phyloP scores from a whole-genome alignment of 176 grass and related monocot genomes.

The Musa schizocarpa region DNA sequence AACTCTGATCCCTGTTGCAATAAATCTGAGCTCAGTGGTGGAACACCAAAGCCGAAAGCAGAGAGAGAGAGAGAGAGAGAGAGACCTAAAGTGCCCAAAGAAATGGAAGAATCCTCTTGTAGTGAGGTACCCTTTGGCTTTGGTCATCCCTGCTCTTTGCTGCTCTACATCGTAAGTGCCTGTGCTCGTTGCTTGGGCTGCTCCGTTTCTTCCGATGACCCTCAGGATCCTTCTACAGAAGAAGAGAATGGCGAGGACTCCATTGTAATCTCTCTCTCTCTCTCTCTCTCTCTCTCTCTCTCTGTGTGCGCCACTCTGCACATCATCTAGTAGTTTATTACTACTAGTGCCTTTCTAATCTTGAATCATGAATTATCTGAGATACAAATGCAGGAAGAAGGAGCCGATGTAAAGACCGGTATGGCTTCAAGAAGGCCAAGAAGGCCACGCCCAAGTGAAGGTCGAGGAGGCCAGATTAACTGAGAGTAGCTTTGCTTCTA shows the following conservation, averaged over 20 bases:
- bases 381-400: not conserved
- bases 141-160: slow-evolving; percentile 13
- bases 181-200: slow-evolving; percentile 15
- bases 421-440: slow-evolving; percentile 13
- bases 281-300: slow-evolving; percentile 5
- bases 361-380: not conserved
- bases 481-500: not conserved
- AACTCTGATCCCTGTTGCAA: too few species aligned
- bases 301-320: not conserved
- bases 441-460: slow-evolving; percentile 2
- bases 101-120: not conserved
- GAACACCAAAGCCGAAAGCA: not conserved
- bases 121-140: not conserved
- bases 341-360: not conserved
- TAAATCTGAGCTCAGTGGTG: not conserved
- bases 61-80: not conserved
- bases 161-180: slow-evolving; percentile 16
- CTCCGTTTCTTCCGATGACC: slow-evolving; percentile 5
- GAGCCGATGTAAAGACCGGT: not conserved
- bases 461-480: slow-evolving; percentile 25
- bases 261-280: slow-evolving; percentile 8
- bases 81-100: too few species aligned
- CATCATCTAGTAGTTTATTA: not conserved
- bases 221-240: not conserved
- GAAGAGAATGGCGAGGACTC: slow-evolving; percentile 9